Base-by-base conservation (phyloP, 2,329 filamentous ascomycete species). In the Cladosporium sp. region DNA sequence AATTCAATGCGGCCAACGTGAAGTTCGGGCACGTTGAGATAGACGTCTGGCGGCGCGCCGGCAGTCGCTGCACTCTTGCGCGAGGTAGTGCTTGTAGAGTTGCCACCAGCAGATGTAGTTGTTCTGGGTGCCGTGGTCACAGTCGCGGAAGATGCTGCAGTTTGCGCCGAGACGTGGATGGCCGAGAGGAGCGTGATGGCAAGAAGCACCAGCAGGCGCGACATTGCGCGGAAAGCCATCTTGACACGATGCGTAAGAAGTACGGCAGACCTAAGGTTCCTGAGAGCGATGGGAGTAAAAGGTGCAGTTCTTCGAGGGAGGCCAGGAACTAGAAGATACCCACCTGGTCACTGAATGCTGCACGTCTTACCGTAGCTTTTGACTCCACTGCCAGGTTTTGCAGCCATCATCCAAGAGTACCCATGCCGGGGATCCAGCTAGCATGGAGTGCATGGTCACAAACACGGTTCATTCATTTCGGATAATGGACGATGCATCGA, bases 1-100 rank as follows among this genome's bases (percentile, higher is more conserved):
- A 86, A 74, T 70, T 86, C 83, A 60, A 87, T 86, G 51, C 76
- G 75, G 39, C 80, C 80, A 17, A 87, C 83, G 39, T 80, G 80
- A 7, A 87, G 75, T 62, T 84, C 77, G 0, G 84, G 82, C 1
- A 86, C 80, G 50, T 78, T 80, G 38, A 87, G 78, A 58, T 79
- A 75, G 17, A 86, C 83, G 72, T 87, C 84, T 9, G 83, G 82
- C 0, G 67, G 65, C 17, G 61, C 54, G 11, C 54, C 54, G 12
- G 40, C 28, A n/a, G 54, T 56, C 4, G 54, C 54, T 38, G 54
- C 69, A 40, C 72, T 71, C 36, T 22, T 51, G 5, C 47, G 47
- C 11, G 62, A 59, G 7, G 66, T 68, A 20, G 69, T 51, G 66
- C 65, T 22, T 62, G 67, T 57, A 64, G 63, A 57, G 63, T 59